phyloP scores from a whole-genome alignment of 768 basidiomycete species.

The Podaxis carcinomalis region DNA sequence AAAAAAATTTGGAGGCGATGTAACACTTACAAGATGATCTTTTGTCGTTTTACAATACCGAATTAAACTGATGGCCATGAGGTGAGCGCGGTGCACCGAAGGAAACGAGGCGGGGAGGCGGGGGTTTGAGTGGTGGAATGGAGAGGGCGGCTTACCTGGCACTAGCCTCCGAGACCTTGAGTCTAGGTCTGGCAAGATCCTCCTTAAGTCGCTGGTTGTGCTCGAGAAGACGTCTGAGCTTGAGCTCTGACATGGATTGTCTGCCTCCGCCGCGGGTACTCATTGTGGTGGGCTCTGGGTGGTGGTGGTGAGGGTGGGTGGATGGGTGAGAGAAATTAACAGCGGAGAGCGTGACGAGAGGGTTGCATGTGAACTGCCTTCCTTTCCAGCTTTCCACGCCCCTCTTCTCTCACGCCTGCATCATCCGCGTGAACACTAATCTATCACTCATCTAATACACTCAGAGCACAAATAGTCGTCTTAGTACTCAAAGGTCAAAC shows the following conservation, averaged over 20 bases:
- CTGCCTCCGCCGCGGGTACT: slow-evolving; percentile 57
- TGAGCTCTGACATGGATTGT: slow-evolving; percentile 97
- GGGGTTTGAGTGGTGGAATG: not conserved
- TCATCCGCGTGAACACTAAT: not conserved
- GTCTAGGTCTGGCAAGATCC: slow-evolving; percentile 84
- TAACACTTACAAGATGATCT: slow-evolving; percentile 55
- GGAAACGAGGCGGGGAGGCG: slow-evolving; percentile 4
- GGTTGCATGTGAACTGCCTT: slow-evolving; percentile 3
- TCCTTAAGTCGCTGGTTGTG: slow-evolving; percentile 91
- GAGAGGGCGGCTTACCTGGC: slow-evolving; percentile 56
- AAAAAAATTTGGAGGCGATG: not conserved
- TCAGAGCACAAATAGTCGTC: not conserved
- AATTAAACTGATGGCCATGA: slow-evolving; percentile 63
- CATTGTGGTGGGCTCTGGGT: slow-evolving; percentile 32
- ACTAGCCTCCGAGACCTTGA: slow-evolving; percentile 89
- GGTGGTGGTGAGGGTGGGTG: slow-evolving; percentile 7
- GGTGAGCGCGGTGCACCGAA: slow-evolving; percentile 8
- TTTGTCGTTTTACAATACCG: slow-evolving; percentile 93
- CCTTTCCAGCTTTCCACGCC: slow-evolving; percentile 9
- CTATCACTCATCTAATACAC: not conserved
- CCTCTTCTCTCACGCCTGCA: slow-evolving; percentile 3
- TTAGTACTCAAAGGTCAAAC: not conserved
- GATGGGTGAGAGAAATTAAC: slow-evolving; percentile 2
- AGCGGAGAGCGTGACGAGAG: not conserved
- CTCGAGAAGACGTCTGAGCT: slow-evolving; percentile 89